Base-by-base conservation (phyloP, 306 rosid genomes). In the Castanea mollissima region DNA sequence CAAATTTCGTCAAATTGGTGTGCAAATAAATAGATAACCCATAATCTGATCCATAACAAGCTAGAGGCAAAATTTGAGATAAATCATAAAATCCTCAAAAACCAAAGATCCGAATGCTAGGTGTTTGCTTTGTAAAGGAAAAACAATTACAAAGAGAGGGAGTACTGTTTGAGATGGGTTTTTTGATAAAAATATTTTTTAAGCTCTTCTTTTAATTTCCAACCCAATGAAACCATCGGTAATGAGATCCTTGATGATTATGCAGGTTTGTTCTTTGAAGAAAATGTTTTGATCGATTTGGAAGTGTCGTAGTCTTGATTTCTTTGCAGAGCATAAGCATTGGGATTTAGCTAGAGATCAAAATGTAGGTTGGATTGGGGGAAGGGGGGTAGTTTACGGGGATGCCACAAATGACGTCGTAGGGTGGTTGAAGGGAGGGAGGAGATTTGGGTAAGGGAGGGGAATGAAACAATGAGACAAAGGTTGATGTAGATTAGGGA, bases 291-390 rank as follows among this genome's bases (percentile, higher is more conserved):
- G 11, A 94, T 92, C 75, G 92, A 91, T 73, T 92, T 94, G 32
- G 98, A 76, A 59, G 97, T 91, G 29, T 94, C 95, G 16, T 94
- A 94, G 79, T 94, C 97, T 94, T 91, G 79, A 91, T 82, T 83
- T 94, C 99, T 84, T 94, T 94, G 78, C 91, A 91, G 55, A 93
- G 93, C 97, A 92, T 92, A 74, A 94, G 88, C 99, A 92, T 92
- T 31, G 95, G 95, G 74, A 88, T 76, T 81, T 81, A 73, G 56
- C 78, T 78, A 38, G 82, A 44, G 23, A 90, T 78, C 20, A 90
- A 88, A 82, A 92, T 85, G 69, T 86, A 86, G 23, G 97, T 94
- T 35, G 41, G 41, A 35, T 35, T 35, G 44, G 98, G 97, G 52
- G 92, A 91, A 46, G 97, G 97, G 71, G 89, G 54, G 97, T 97